Percentiles rank a stretch among this genome's conserved stretches.
These are phyloP conservation scores for Marasmius tenuissimus DNA, from an alignment of 1,284 basidiomycete genomes.

Conservation along the genomic window DNA sequence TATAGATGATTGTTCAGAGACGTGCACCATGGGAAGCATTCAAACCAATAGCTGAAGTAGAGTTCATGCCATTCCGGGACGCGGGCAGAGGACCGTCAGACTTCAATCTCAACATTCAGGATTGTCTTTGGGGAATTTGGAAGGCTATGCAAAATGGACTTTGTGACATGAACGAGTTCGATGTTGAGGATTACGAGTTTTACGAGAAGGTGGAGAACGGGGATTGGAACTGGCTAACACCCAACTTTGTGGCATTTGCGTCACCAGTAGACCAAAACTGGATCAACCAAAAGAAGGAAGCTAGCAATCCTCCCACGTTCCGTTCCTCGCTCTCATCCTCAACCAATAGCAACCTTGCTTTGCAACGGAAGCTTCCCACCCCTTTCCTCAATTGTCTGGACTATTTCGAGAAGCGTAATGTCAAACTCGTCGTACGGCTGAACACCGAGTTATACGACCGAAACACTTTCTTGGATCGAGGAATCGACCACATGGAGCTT, in stretches of 20 bases:
- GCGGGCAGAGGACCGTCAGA: constrained; percentile 93
- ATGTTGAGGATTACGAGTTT: constrained; percentile 86
- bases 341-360: constrained; percentile 47
- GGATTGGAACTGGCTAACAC: constrained; percentile 97
- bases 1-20: constrained; percentile 90
- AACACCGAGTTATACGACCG: constrained; percentile 96
- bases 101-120: constrained; percentile 90
- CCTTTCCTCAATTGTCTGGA: constrained; percentile 88
- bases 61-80: constrained; percentile 95
- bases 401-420: constrained; percentile 85
- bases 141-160: constrained; percentile 91
- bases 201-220: constrained; percentile 97
- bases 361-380: constrained; percentile 74
- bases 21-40: constrained; percentile 95
- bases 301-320: constrained; percentile 35
- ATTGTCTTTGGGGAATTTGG: constrained; percentile 94
- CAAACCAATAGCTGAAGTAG: constrained; percentile 86
- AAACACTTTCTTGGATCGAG: constrained; percentile 78
- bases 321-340: constrained; percentile 31
- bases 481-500: constrained; percentile 89
- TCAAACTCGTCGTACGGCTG: constrained; percentile 92
- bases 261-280: constrained; percentile 84
- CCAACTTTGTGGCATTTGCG: constrained; percentile 94
- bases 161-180: constrained; percentile 91
- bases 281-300: constrained; percentile 71